A percentile compares a stretch with the other conserved stretches of the same genome.
These are phyloP conservation scores for Termitomyces sp. DNA, from an alignment of 768 basidiomycete species.

Conservation along the genomic window DNA sequence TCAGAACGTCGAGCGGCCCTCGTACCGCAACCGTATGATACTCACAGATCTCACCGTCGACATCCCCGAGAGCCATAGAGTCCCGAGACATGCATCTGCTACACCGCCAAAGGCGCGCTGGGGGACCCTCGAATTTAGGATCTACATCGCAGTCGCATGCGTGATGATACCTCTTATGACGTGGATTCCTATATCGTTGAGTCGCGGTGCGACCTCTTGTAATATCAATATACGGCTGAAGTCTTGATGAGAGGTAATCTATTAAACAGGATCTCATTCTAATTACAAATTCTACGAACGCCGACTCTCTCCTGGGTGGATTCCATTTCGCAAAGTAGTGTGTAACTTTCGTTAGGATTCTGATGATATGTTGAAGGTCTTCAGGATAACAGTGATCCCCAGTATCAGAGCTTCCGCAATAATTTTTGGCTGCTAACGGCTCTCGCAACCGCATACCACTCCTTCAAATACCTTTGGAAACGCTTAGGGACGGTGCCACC, in stretches of 20 bases:
- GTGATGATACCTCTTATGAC: constrained; percentile 68
- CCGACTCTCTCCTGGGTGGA: constrained; percentile 70
- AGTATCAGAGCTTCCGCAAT: constrained; percentile 84
- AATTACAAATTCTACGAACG: constrained; percentile 62
- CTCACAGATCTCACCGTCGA: constrained; percentile 47
- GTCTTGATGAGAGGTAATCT: not conserved
- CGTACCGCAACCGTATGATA: constrained; percentile 17
- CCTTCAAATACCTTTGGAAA: constrained; percentile 46
- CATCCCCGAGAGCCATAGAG: constrained; percentile 36
- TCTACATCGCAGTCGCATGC: constrained; percentile 60
- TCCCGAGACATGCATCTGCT: constrained; percentile 27
- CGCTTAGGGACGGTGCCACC: constrained; percentile 18
- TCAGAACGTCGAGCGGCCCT: constrained; percentile 2
- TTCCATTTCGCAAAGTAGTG: constrained; percentile 75
- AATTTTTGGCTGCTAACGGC: constrained; percentile 62
- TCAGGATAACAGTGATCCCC: constrained; percentile 89
- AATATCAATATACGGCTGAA: not conserved
- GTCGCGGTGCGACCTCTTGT: constrained; percentile 50
- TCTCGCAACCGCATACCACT: constrained; percentile 46
- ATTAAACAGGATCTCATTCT: constrained; percentile 53
- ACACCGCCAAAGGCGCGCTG: constrained; percentile 39
- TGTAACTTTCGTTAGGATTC: constrained; percentile 20
- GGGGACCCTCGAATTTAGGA: constrained; percentile 73
- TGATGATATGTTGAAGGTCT: constrained; percentile 4
- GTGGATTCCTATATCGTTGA: constrained; percentile 69